Evolutionary conservation across 2,329 filamentous ascomycete genomes (phyloP).

Genomic region (Lecanoromycetidae sp.): DNA sequence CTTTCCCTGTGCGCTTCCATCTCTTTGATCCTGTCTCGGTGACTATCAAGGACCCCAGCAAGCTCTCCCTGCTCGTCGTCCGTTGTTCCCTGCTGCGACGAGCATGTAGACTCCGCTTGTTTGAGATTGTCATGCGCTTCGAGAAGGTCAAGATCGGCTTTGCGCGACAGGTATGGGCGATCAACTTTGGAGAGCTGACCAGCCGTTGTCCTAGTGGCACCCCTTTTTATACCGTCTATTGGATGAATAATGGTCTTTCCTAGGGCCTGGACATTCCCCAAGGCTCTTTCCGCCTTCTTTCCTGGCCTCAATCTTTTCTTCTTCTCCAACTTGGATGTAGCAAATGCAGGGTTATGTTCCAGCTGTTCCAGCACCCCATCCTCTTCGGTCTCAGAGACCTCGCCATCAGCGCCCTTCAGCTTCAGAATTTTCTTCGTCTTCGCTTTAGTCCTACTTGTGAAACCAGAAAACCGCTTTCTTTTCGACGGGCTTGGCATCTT

Average conservation of each 20-base stretch:
- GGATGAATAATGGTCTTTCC: constrained; percentile 25
- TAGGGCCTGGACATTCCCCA: constrained; percentile 17
- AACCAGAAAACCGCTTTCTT: constrained; percentile 4
- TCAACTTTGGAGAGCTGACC: constrained; percentile 25
- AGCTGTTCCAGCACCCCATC: not conserved
- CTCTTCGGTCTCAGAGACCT: not conserved
- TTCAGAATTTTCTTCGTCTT: constrained; percentile 14
- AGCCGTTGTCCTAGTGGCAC: constrained; percentile 24
- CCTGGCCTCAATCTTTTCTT: constrained; percentile 17
- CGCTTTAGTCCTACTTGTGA: constrained; percentile 9
- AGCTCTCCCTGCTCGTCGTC: constrained; percentile 12
- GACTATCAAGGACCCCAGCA: constrained; percentile 3
- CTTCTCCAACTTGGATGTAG: constrained; percentile 22
- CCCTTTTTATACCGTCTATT: constrained; percentile 22
- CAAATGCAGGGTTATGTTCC: constrained; percentile 28
- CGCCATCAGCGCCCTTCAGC: not conserved
- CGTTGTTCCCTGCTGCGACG: constrained; percentile 9
- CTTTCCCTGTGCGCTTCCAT: constrained; percentile 27
- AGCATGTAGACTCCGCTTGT: constrained; percentile 16
- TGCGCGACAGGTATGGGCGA: constrained; percentile 25
- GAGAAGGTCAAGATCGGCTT: constrained; percentile 26
- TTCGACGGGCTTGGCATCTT: not conserved
- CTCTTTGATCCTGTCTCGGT: constrained; percentile 20
- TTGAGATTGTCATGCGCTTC: constrained; percentile 24
- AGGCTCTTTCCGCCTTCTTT: constrained; percentile 16